Evolutionary conservation across 768 basidiomycete genomes (phyloP), one percentile per base, ranked within the genome.

Genomic region (Boletus rufocinnamomeus): DNA sequence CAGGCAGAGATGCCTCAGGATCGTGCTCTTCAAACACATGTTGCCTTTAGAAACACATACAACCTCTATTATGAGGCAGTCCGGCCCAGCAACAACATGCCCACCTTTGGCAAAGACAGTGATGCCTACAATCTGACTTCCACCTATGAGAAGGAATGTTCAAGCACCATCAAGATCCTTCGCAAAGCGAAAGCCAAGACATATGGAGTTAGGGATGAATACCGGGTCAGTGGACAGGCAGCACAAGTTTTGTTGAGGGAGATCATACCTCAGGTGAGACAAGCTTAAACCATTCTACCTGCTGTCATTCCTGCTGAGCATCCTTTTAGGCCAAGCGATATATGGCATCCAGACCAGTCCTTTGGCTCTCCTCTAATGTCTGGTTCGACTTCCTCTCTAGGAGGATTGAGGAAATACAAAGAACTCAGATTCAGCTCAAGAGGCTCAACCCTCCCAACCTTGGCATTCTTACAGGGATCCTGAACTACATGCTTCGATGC

Each of bases 1-100:
- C 63, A 66, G 34, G 63, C 63, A 6, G 50, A 60, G 19, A 66
- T 65, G 56, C 9, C 27, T 7, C 46, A 59, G 28, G 54, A 62
- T 3, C 17, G 52, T 23, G 47, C 23, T 0, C 23, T 40, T 0
- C 56, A 57, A 2, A 60, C 51, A 1, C 63, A 66, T 17, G 10
- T 63, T 1, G 23, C 43, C 1, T 66, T 60, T 44, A 23, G 56
- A 21, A 63, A 32, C 23, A 45, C 61, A 11, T 66, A 65, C 51
- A 65, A 65, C 8, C 62, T 65, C 14, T 46, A 43, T 13, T 65
- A 60, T 41, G 56, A 66, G 34, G 52, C 38, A 2, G 27, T 62
- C 9, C 21, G 34, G 10, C 46, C 62, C 1, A 51, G 45, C 49
- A 52, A 49, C 52, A 58, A 56, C 38, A 27, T 14, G 2, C 52